Evolutionary conservation across 1,284 basidiomycete species (phyloP), one percentile per base, ranked within the genome.

Genomic region (Coriolopsis trogii): DNA sequence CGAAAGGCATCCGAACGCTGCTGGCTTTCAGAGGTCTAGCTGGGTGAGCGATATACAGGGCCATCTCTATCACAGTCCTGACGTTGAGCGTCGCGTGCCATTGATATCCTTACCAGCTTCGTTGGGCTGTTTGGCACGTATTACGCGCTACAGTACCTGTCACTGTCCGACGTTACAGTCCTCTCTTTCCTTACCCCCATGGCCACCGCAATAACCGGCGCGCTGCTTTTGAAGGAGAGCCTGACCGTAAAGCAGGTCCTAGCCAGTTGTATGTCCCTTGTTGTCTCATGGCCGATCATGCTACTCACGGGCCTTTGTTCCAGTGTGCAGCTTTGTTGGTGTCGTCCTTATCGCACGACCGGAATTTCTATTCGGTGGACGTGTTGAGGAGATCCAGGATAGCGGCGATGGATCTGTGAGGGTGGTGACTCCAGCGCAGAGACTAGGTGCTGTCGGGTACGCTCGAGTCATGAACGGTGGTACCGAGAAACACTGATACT

Each of bases 111-210:
- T n/a, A n/a, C n/a, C n/a, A 84, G 81, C 12, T 85, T 84, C 58
- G 74, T 84, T 52, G 82, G 80, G 1, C 71, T 88, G 15, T 82
- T 80, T 57, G 84, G 78, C 23, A 71, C 83, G 1, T 92, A 91
- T 67, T 87, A 83, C 63, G 80, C 85, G 1, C 70, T 91, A 13
- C 76, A 84, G 45, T 70, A 69, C 48, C 59, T 72, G 4, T 70
- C 85, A 0, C 73, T 92, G 0, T 87, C 86, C 16, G 91, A 93
- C 65, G 81, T 86, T 0, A 86, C 84, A 0, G 85, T 89, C 16
- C 73, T 94, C 41, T 85, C 84, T 0, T 93, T 92, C 70, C 73
- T 95, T 9, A 68, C 79, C 0, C 91, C 91, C 0, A 77, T 84
- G 48, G 73, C 78, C 8, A 89, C 87, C 0, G 84, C 81, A 0